A percentile compares a stretch with the other conserved stretches of the same genome.
These are phyloP conservation scores for Neoconidiobolus thromboides DNA, from an alignment of 371 early-diverging fungal species.

Conservation along the genomic window DNA sequence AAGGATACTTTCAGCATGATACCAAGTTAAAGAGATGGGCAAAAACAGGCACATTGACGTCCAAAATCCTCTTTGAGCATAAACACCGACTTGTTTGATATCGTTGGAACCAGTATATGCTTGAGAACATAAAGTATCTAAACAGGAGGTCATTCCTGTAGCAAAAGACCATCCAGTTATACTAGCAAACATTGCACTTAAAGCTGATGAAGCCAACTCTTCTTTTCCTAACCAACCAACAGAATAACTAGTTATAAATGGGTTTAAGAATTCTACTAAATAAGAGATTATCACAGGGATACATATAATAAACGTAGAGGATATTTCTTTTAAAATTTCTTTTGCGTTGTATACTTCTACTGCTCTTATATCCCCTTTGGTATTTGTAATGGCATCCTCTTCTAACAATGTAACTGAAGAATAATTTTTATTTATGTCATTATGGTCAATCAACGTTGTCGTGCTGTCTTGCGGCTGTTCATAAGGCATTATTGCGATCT, in stretches of 20 bases:
- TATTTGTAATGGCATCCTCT: no score
- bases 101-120: constrained; percentile 55
- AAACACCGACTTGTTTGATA: constrained; percentile 51
- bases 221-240: not conserved
- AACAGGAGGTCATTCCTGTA: constrained; percentile 53
- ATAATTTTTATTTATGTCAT: no score
- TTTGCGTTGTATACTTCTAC: no score
- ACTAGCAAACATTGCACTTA: constrained; percentile 30
- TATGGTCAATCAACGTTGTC: no score
- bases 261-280: not conserved
- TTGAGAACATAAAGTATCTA: constrained; percentile 82
- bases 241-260: constrained; percentile 1
- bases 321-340: no score
- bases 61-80: constrained; percentile 61
- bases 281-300: not conserved
- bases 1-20: constrained; percentile 32
- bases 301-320: no score
- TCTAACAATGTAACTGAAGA: no score
- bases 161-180: constrained; percentile 69
- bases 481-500: no score
- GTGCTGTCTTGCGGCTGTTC: no score
- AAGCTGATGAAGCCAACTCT: constrained; percentile 10
- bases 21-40: constrained; percentile 63
- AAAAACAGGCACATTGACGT: constrained; percentile 36
- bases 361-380: no score